Percentiles rank a stretch among this genome's conserved stretches.
Conservation (phyloP, 225 moss, liverwort and hornwort species). For the Pseudoscleropodium purum region DNA sequence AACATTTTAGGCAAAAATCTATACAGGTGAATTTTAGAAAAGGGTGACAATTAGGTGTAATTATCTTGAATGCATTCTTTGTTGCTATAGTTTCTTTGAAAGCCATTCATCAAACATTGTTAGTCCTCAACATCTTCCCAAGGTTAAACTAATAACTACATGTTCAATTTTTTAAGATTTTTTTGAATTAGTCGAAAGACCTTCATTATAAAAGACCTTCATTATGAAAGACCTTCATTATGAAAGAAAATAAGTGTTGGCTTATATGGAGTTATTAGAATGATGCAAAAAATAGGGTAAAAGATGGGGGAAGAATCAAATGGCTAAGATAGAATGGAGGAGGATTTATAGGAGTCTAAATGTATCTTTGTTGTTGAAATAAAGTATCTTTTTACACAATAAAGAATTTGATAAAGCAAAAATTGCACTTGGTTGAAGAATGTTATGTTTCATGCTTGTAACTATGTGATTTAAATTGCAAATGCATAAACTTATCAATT, state of each 20-base stretch:
- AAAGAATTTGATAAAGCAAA: not conserved
- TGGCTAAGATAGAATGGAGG: not conserved
- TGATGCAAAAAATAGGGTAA: not conserved
- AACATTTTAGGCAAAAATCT: not conserved
- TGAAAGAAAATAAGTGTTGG: too few species aligned
- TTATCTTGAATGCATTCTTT: not conserved
- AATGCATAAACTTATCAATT: not conserved
- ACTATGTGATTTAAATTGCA: not conserved
- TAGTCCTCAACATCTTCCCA: rapidly evolving
- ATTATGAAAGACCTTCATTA: too few species aligned
- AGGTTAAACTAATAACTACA: not conserved
- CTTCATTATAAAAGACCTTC: rapidly evolving
- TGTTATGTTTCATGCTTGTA: not conserved
- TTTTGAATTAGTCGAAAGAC: not conserved
- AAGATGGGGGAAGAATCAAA: not conserved
- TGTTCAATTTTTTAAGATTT: too few species aligned
- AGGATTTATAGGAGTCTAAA: not conserved
- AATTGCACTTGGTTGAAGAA: not conserved
- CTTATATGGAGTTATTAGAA: not conserved
- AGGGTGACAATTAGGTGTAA: rapidly evolving
- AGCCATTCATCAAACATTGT: rapidly evolving
- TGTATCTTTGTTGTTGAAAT: not conserved
- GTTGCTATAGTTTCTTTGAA: too few species aligned
- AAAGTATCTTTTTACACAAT: not conserved
- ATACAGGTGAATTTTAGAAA: not conserved